A percentile compares a stretch with the other conserved stretches of the same genome.
These are phyloP conservation scores for Beauveria caledonica DNA, from an alignment of 2,329 filamentous ascomycete species.

Conservation along the genomic window DNA sequence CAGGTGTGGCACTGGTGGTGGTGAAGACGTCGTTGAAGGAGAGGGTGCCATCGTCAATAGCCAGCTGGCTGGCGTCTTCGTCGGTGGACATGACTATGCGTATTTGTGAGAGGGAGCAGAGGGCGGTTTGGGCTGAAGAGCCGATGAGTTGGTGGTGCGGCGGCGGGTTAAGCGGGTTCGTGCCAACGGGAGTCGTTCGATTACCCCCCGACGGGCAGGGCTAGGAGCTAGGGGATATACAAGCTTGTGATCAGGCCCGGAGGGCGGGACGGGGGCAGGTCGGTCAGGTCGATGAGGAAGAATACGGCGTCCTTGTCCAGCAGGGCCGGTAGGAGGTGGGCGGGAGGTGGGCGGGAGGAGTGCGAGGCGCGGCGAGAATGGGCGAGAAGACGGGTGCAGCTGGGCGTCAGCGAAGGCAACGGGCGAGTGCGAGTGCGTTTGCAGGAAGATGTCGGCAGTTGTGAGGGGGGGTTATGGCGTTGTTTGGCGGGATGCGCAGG, in stretches of 20 bases:
- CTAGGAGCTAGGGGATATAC: background rate
- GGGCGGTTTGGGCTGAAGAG: background rate
- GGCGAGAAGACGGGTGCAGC: background rate
- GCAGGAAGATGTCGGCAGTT: slow-evolving; percentile 2
- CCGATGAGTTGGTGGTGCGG: background rate
- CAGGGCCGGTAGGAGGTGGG: too few relatives aligned
- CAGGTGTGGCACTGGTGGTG: slow-evolving; percentile 22
- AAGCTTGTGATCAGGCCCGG: background rate
- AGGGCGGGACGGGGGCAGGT: background rate
- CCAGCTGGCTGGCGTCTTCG: slow-evolving; percentile 34
- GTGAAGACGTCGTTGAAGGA: slow-evolving; percentile 27
- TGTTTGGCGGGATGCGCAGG: background rate
- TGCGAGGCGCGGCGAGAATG: background rate
- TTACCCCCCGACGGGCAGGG: background rate
- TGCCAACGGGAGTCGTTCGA: background rate
- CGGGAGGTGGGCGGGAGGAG: too few relatives aligned
- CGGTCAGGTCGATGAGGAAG: background rate
- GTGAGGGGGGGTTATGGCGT: background rate
- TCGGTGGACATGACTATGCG: slow-evolving; percentile 30
- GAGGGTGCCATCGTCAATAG: slow-evolving; percentile 35
- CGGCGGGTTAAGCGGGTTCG: background rate
- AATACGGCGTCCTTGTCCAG: background rate
- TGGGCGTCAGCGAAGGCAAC: background rate
- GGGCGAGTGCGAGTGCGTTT: background rate
- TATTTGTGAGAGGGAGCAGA: background rate